Conservation (phyloP, 768 basidiomycete genomes). For the Boletus reticulatus region DNA sequence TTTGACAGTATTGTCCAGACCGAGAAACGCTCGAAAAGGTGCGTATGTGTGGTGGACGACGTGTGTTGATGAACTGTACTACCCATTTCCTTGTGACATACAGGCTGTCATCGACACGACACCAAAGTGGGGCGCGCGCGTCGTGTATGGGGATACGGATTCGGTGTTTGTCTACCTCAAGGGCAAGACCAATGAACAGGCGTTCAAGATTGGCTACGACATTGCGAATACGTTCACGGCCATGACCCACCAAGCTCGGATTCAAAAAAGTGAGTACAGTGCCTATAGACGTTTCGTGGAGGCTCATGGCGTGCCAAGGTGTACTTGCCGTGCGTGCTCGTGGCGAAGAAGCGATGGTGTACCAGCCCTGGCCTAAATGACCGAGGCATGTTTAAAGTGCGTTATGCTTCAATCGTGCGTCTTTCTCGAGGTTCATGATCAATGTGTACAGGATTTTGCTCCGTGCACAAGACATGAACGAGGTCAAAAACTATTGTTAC, state of each 20-base stretch:
- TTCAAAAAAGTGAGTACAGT: conserved; percentile 80
- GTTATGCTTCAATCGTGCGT: conserved; percentile 8
- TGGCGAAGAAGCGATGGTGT: conserved; percentile 98
- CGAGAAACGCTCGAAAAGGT: conserved; percentile 95
- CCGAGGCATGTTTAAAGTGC: conserved; percentile 86
- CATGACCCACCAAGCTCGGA: conserved; percentile 86
- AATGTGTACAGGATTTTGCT: conserved; percentile 75
- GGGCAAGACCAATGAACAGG: conserved; percentile 90
- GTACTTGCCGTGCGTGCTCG: conserved; percentile 90
- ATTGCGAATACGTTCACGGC: conserved; percentile 87
- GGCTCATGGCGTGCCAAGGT: conserved; percentile 51
- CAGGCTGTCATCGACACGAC: conserved; percentile 75
- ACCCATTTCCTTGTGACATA: not conserved
- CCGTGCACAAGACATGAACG: conserved; percentile 82
- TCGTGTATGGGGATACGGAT: conserved; percentile 98
- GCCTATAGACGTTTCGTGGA: too few species aligned
- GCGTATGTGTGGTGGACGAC: not conserved
- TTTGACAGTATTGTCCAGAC: conserved; percentile 97
- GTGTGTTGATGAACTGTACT: too few species aligned
- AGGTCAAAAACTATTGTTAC: conserved; percentile 86
- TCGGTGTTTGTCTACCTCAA: conserved; percentile 90
- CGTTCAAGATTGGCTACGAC: conserved; percentile 89
- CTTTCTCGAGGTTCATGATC: not conserved
- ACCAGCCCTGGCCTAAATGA: conserved; percentile 89
- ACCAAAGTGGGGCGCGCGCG: conserved; percentile 84